phyloP scores from a whole-genome alignment of 306 rosid genomes.

The Medicago arabica region DNA sequence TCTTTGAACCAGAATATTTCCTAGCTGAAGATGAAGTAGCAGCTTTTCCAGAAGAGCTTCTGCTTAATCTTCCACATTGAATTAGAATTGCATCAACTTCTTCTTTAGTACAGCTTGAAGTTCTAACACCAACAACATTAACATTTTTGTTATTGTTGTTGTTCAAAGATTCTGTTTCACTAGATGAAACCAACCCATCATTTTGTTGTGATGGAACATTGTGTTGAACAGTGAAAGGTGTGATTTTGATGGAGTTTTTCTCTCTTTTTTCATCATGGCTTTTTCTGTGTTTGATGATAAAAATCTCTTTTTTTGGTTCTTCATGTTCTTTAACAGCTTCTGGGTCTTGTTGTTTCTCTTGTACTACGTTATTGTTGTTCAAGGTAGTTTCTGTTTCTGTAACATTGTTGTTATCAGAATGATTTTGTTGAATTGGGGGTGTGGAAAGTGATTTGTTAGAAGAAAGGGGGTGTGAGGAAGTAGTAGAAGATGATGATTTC shows the following conservation, averaged over 20 bases:
- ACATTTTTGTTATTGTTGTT: slow-evolving; percentile 23
- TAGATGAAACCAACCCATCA: slow-evolving; percentile 24
- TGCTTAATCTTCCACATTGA: slow-evolving; percentile 91
- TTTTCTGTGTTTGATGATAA: slow-evolving; percentile 77
- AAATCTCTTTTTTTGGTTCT: slow-evolving; percentile 71
- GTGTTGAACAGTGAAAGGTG: slow-evolving; percentile 39
- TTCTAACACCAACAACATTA: slow-evolving; percentile 61
- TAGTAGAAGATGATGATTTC: slow-evolving; percentile 43
- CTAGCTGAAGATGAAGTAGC: slow-evolving; percentile 62
- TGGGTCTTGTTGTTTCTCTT: slow-evolving; percentile 42
- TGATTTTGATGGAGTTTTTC: slow-evolving; percentile 39
- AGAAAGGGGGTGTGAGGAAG: slow-evolving; percentile 28
- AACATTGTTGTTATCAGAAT: slow-evolving; percentile 26
- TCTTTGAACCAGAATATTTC: slow-evolving; percentile 92
- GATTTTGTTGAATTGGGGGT: slow-evolving; percentile 36
- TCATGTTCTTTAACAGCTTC: slow-evolving; percentile 30
- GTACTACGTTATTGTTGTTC: slow-evolving; percentile 31
- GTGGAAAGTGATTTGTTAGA: slow-evolving; percentile 46
- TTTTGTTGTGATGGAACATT: slow-evolving; percentile 14
- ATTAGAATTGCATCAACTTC: slow-evolving; percentile 94
- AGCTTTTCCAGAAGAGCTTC: slow-evolving; percentile 87
- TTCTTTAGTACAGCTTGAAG: slow-evolving; percentile 91
- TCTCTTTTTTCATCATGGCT: slow-evolving; percentile 84
- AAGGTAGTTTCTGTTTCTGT: slow-evolving; percentile 39
- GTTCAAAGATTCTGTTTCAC: slow-evolving; percentile 7